Base-by-base conservation (phyloP, 371 early-diverging fungal genomes). In the Haplosporangium sp. region DNA sequence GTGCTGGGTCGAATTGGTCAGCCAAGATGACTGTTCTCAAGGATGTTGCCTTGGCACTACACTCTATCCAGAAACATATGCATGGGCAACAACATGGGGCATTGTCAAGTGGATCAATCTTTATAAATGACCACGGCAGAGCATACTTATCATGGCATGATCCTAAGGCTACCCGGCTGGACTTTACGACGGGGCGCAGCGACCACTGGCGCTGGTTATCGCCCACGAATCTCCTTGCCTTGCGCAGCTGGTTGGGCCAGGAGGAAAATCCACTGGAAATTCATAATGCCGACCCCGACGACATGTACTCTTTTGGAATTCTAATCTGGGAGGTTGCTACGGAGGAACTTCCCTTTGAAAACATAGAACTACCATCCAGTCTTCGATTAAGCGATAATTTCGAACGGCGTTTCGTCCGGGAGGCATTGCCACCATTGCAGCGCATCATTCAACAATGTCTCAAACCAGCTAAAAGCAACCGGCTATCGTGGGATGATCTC, bases 261-360 rank as follows among this genome's bases (percentile, higher is more conserved):
- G 54, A 64, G 0, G 14, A 14, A 13, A 55, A 57, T 16, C 14
- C 37, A 2, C 21, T 43, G 14, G 59, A 59, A 23, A 21, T 63
- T 4, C 6, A 59, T 1, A 45, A 63, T 10, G 4, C 59, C 20
- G 64, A 63, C 6, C 36, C 43, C 14, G 75, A 74, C 21, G 74
- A 68, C 60, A 74, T 74, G 69, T 74, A 68, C 53, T 54, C 64
- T 14, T 74, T 74, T 18, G 74, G 69, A 6, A 55, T 64, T 16
- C 45, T 74, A 21, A 69, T 61, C 3, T 74, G 74, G 69, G 74
- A 74, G 29, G n/a, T 68, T 16, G 69, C 60, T 0, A 68, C 69
- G 4, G 74, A 67, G 23, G 69, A 68, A 21, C 61, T 59, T 12
- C 69, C 74, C 0, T 64, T 64, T 20, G 69, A 68, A 14, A 21